Evolutionary conservation across 805 yeast genomes (phyloP), one percentile per base, ranked within the genome.

Genomic region (Spathaspora hagerdaliae): DNA sequence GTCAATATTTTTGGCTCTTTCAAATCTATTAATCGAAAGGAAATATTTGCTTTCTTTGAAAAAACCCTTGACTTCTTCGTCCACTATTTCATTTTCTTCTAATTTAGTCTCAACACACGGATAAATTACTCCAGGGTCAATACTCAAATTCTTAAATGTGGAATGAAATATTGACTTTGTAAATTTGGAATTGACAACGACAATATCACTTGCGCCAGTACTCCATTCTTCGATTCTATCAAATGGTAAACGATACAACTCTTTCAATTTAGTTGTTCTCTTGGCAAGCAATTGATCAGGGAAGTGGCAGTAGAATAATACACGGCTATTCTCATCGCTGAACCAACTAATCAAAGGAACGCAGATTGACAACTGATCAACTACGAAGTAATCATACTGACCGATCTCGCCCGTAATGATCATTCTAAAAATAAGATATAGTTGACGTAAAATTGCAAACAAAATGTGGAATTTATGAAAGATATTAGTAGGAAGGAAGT

Each of bases 231-330:
- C 99, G 19, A 86, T 65, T n/a, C 67, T 53, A 63, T 94, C 96
- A 63, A 94, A 92, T 1, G 96, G 94, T 4, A 76, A 43, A 50
- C 99, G 73, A 64, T 94, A 94, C 0, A 86, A 41, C 48, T 65
- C 69, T 55, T 89, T 83, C 7, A 85, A 27, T 1, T 74, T 27
- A 3, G 46, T 39, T 3, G 39, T 39, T 32, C 43, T 42, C 14
- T 70, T 68, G 0, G 96, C 84, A 37, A 92, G 68, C 41, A 85
- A 71, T 58, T 85, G 85, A 63, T 94, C 99, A 0, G 99, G 99
- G 63, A 92, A 92, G 69, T 94, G 99, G 58, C 99, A 91, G 64
- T 94, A 94, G 60, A 92, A 94, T 42, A 94, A 65, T 3, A 87
- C 75, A 42, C 79, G 78, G 1, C 85, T 61, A 7, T 64, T 44